A percentile compares a stretch with the other conserved stretches of the same genome.
Evolutionary conservation across 768 basidiomycete species (phyloP).

Genomic region (Leccinum subgranulosum): DNA sequence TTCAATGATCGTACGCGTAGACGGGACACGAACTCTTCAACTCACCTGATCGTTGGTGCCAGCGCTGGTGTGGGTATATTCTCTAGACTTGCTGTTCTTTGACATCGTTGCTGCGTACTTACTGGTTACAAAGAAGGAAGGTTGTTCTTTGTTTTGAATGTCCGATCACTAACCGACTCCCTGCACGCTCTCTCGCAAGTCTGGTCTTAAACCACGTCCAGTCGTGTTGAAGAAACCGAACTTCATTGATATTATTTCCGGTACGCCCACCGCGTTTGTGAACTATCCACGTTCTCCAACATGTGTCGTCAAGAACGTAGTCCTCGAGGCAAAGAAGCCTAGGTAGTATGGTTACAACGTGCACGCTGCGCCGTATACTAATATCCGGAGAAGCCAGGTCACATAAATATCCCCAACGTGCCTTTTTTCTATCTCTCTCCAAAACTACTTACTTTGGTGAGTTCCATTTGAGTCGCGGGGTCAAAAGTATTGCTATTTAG

Average conservation of each 20-base stretch:
- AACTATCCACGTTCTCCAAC: not conserved
- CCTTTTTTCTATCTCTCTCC: not conserved
- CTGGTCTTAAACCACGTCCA: no score
- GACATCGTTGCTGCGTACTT: not conserved
- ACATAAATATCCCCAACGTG: not conserved
- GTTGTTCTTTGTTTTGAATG: not conserved
- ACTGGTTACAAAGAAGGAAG: no score
- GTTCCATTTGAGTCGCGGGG: conserved; percentile 12
- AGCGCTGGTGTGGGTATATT: not conserved
- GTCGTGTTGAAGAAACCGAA: no score
- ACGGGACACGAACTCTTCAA: not conserved
- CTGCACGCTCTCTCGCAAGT: no score
- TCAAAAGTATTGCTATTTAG: conserved; percentile 1
- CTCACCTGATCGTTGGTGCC: not conserved
- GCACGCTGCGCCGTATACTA: not conserved
- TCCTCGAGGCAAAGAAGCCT: not conserved
- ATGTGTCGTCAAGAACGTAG: not conserved
- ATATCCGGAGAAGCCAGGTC: not conserved
- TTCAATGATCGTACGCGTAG: not conserved
- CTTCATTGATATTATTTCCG: no score
- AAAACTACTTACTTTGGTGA: not conserved
- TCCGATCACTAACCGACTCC: no score
- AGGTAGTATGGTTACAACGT: not conserved
- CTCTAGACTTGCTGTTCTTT: not conserved
- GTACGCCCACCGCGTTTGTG: not conserved